phyloP scores from a whole-genome alignment of 1,139 yeast genomes.

The Suhomyces wounanorum region DNA sequence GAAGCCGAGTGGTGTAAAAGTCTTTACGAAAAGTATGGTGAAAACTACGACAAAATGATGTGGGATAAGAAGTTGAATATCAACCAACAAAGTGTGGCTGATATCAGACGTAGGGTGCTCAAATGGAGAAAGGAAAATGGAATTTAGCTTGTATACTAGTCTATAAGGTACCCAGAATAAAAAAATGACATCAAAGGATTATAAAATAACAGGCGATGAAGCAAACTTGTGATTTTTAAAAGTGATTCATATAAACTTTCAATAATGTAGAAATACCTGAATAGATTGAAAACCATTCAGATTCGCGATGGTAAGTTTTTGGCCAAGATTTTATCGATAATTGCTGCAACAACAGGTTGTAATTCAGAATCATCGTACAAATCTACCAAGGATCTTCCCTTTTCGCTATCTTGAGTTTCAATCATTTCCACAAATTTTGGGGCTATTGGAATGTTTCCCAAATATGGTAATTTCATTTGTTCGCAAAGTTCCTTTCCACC shows the following conservation, averaged over 20 bases:
- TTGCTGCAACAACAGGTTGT: slow-evolving; percentile 51
- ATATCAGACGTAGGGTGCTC: slow-evolving; percentile 63
- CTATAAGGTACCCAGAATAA: slow-evolving; percentile 1
- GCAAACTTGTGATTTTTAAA: not conserved
- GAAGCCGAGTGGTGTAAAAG: slow-evolving; percentile 72
- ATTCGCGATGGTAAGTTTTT: slow-evolving; percentile 38
- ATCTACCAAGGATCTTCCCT: slow-evolving; percentile 29
- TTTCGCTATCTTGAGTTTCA: slow-evolving; percentile 53
- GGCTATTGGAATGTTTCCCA: slow-evolving; percentile 91
- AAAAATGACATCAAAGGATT: not conserved
- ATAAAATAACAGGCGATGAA: not conserved
- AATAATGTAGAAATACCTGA: not conserved
- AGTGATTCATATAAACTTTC: no score
- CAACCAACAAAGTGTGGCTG: slow-evolving; percentile 84
- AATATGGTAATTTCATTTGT: slow-evolving; percentile 59
- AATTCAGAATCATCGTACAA: slow-evolving; percentile 40
- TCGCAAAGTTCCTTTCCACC: slow-evolving; percentile 82
- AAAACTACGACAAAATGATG: slow-evolving; percentile 84
- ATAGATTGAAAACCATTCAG: not conserved
- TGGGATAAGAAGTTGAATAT: slow-evolving; percentile 87
- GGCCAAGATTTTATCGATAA: slow-evolving; percentile 48
- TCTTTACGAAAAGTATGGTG: slow-evolving; percentile 78
- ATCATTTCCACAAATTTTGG: slow-evolving; percentile 86
- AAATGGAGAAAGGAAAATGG: slow-evolving; percentile 62
- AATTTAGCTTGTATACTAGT: slow-evolving; percentile 2